These are phyloP conservation scores for Leptodermis oblonga DNA, from an alignment of 257 asterid species.

Conservation along the genomic window DNA sequence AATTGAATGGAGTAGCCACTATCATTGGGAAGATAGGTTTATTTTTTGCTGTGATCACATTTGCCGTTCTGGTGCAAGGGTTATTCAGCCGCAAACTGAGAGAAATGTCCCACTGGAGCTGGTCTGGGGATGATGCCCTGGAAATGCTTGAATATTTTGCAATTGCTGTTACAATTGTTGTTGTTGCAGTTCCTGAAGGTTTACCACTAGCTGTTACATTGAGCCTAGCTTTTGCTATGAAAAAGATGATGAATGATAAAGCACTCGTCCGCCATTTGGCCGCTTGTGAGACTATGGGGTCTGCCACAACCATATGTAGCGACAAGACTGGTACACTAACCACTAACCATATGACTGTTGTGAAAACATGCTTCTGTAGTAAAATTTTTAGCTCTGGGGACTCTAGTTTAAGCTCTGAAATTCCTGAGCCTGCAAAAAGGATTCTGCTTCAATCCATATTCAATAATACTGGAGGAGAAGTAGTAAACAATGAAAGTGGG, in stretches of 20 bases:
- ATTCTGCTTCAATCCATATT: constrained; percentile 59
- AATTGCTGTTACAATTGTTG: constrained; percentile 92
- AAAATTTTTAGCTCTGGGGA: constrained; percentile 32
- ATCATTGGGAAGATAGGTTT: constrained; percentile 84
- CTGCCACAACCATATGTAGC: constrained; percentile 89
- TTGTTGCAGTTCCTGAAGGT: constrained; percentile 97
- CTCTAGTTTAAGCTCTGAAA: constrained; percentile 44
- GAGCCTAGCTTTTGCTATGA: constrained; percentile 96
- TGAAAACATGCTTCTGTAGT: constrained; percentile 62
- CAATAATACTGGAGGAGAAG: constrained; percentile 85
- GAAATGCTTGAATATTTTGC: constrained; percentile 88
- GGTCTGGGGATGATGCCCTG: constrained; percentile 71
- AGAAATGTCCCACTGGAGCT: constrained; percentile 53
- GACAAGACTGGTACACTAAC: constrained; percentile 95
- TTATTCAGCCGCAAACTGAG: constrained; percentile 49
- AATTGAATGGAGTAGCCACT: constrained; percentile 84
- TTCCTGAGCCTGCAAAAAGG: constrained; percentile 44
- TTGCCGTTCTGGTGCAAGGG: constrained; percentile 79
- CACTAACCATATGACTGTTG: constrained; percentile 83
- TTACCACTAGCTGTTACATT: constrained; percentile 89
- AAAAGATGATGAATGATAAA: constrained; percentile 92
- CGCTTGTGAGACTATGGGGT: constrained; percentile 98
- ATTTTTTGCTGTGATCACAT: constrained; percentile 80
- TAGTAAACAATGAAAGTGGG: constrained; percentile 47
- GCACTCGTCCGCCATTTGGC: constrained; percentile 91